A percentile compares a stretch with the other conserved stretches of the same genome.
Conservation (phyloP, 192 early-diverging fungal species). For the Allomyces macrogynus region DNA sequence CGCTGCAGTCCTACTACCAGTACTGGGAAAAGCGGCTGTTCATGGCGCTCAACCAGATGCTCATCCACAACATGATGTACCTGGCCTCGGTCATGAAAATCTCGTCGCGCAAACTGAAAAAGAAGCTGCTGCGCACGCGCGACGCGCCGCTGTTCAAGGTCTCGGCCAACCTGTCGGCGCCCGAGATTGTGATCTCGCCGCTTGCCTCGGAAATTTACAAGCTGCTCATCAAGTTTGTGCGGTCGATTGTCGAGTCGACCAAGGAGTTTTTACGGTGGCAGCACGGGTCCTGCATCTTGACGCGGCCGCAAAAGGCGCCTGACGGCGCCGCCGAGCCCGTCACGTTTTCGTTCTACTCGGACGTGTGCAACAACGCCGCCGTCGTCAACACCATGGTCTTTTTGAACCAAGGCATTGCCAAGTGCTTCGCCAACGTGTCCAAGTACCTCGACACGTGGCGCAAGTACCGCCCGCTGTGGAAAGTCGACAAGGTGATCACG, state of each 20-base stretch:
- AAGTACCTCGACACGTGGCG: slow-evolving; percentile 87
- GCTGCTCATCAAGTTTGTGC: slow-evolving; percentile 35
- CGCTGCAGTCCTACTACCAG: slow-evolving; percentile 73
- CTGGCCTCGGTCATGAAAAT: slow-evolving; percentile 44
- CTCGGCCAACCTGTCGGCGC: not conserved
- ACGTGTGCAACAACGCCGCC: slow-evolving; percentile 56
- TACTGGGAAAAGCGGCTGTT: slow-evolving; percentile 65
- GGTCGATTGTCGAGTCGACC: slow-evolving; percentile 34
- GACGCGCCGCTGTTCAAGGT: not conserved
- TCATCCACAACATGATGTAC: slow-evolving; percentile 53
- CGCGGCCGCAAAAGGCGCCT: slow-evolving; percentile 24
- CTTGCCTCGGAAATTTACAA: slow-evolving; percentile 4
- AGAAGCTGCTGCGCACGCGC: not conserved
- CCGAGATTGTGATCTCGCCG: not conserved
- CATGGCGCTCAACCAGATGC: slow-evolving; percentile 41
- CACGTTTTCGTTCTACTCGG: slow-evolving; percentile 42
- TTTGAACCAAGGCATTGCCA: slow-evolving; percentile 26
- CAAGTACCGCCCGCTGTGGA: slow-evolving; percentile 95
- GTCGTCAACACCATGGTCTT: slow-evolving; percentile 58
- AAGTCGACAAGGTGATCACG: slow-evolving; percentile 57
- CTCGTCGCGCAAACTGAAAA: not conserved
- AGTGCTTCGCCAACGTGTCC: slow-evolving; percentile 7
- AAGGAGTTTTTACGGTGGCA: slow-evolving; percentile 42
- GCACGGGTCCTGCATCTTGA: slow-evolving; percentile 36
- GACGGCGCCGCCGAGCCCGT: slow-evolving; percentile 19